Conservation (phyloP, 2,329 filamentous ascomycete species). For the Ophiostoma pallidulum region DNA sequence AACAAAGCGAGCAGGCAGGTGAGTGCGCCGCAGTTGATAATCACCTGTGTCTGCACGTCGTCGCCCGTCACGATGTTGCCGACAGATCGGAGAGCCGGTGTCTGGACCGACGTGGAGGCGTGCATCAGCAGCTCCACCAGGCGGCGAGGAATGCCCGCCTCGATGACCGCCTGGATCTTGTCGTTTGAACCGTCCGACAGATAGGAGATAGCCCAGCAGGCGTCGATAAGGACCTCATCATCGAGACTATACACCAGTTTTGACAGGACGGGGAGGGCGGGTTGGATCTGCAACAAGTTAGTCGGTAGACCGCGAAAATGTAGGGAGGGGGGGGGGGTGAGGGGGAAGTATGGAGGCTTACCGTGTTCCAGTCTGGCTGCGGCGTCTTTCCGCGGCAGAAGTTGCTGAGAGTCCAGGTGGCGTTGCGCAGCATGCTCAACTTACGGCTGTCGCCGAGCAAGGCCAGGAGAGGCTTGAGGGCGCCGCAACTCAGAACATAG, state of each 20-base stretch:
- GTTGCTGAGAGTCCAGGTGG: constrained; percentile 98
- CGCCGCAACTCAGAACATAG: constrained; percentile 86
- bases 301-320: background rate
- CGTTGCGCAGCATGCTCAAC: constrained; percentile 97
- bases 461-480: constrained; percentile 78
- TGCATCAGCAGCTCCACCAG: constrained; percentile 97
- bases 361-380: constrained; percentile 94
- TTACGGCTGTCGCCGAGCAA: constrained; percentile 96
- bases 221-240: constrained; percentile 96
- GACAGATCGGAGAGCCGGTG: constrained; percentile 89
- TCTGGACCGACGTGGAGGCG: constrained; percentile 95
- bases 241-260: constrained; percentile 98
- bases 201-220: constrained; percentile 99
- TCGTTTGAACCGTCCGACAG: constrained; percentile 97
- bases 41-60: constrained; percentile 97
- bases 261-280: constrained; percentile 85
- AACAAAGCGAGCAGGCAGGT: constrained; percentile 87
- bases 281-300: constrained; percentile 61
- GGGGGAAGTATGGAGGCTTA: constrained; percentile 46
- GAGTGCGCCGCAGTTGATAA: constrained; percentile 95
- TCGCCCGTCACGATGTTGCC: constrained; percentile 99
- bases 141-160: constrained; percentile 91
- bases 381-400: constrained; percentile 99
- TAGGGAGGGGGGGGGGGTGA: background rate
- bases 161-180: constrained; percentile 98